A percentile compares a stretch with the other conserved stretches of the same genome.
phyloP scores from a whole-genome alignment of 2,329 filamentous ascomycete genomes.

The Hymenotorrendiella dingleyae region DNA sequence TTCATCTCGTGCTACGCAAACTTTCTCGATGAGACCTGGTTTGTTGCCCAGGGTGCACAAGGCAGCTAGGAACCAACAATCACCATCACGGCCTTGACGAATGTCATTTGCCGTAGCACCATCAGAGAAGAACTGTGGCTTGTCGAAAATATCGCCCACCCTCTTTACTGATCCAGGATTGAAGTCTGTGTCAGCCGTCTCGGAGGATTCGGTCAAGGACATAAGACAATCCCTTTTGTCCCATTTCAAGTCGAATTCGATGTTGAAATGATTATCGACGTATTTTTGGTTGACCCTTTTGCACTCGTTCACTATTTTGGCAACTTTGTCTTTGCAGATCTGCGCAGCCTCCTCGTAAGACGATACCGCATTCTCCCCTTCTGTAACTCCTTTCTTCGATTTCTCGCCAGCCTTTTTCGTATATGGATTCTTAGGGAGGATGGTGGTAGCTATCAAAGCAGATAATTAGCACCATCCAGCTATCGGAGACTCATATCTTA shows the following conservation, averaged over 20 bases:
- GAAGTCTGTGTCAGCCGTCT: not conserved
- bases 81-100: constrained; percentile 69
- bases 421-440: constrained; percentile 64
- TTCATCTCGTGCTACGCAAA: constrained; percentile 33
- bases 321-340: constrained; percentile 60
- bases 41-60: constrained; percentile 62
- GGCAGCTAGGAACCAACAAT: constrained; percentile 83
- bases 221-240: constrained; percentile 44
- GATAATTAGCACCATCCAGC: not conserved
- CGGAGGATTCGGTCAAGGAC: constrained; percentile 32
- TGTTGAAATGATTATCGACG: constrained; percentile 78
- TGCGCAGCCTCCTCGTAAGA: constrained; percentile 69
- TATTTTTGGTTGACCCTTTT: constrained; percentile 79
- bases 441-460: constrained; percentile 48
- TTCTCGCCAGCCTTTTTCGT: constrained; percentile 53
- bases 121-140: constrained; percentile 69
- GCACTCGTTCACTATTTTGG: constrained; percentile 61
- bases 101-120: constrained; percentile 70
- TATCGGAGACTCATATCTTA: not conserved
- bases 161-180: constrained; percentile 44
- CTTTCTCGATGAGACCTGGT: constrained; percentile 39
- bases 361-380: constrained; percentile 51
- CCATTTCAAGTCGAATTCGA: constrained; percentile 68
- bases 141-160: constrained; percentile 66
- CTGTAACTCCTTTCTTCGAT: constrained; percentile 46